A percentile compares a stretch with the other conserved stretches of the same genome.
Conservation (phyloP, 1,139 yeast genomes). For the Geotrichum australiense region DNA sequence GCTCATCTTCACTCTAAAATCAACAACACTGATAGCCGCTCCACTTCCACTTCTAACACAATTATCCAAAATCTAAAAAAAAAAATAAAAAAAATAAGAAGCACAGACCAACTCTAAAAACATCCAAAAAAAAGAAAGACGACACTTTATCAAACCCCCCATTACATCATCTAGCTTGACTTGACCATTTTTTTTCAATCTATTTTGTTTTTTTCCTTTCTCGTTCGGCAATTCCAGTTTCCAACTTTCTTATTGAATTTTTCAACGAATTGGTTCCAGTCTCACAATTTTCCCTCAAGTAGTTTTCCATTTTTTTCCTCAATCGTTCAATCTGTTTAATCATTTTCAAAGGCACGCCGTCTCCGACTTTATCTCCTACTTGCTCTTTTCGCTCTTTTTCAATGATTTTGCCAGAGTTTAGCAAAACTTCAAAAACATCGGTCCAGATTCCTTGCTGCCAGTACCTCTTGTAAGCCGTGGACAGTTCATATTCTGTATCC, state of each 20-base stretch:
- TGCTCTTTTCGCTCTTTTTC: slow-evolving; percentile 18
- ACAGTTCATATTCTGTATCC: slow-evolving; percentile 32
- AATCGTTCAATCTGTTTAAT: slow-evolving; percentile 33
- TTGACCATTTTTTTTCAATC: not conserved
- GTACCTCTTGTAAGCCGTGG: slow-evolving; percentile 54
- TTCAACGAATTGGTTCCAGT: slow-evolving; percentile 22
- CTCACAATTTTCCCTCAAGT: slow-evolving; percentile 35
- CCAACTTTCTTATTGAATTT: slow-evolving; percentile 22
- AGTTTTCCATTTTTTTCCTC: slow-evolving; percentile 41
- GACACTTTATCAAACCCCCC: no score
- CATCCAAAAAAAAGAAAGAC: no score
- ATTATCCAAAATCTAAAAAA: no score
- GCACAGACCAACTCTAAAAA: no score
- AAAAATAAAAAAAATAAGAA: no score
- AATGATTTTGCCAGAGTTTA: slow-evolving; percentile 45
- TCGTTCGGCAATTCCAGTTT: slow-evolving; percentile 17
- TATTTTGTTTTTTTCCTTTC: slow-evolving; percentile 5
- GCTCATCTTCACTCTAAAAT: no score
- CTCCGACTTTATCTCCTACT: not conserved
- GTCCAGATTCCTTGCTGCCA: slow-evolving; percentile 76
- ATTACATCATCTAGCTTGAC: not conserved
- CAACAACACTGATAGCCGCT: no score
- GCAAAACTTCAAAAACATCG: slow-evolving; percentile 53
- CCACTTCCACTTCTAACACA: no score
- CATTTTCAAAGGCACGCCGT: slow-evolving; percentile 37